Conservation (phyloP, 768 basidiomycete species). For the Collybia sp. region DNA sequence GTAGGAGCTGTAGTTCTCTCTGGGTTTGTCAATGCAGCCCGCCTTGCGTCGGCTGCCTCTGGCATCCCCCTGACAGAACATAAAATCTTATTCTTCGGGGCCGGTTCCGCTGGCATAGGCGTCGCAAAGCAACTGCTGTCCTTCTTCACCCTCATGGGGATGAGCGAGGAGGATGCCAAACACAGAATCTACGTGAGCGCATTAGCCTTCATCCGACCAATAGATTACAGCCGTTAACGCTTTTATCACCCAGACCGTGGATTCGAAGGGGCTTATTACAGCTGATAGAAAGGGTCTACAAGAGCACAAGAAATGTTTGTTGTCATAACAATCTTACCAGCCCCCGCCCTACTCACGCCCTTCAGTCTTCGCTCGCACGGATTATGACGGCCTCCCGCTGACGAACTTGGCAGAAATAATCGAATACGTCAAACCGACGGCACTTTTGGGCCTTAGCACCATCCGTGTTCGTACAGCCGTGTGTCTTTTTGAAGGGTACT, state of each 20-base stretch:
- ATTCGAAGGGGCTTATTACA: slow-evolving; percentile 74
- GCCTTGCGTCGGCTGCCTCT: slow-evolving; percentile 50
- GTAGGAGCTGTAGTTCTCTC: slow-evolving; percentile 68
- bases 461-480: slow-evolving; percentile 25
- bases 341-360: slow-evolving; percentile 37
- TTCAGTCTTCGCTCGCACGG: slow-evolving; percentile 66
- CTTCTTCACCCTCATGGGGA: slow-evolving; percentile 71
- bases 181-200: slow-evolving; percentile 58
- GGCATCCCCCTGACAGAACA: slow-evolving; percentile 62
- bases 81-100: slow-evolving; percentile 86
- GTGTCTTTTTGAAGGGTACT: background rate
- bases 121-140: slow-evolving; percentile 81
- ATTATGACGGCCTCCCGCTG: slow-evolving; percentile 61
- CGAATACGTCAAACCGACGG: slow-evolving; percentile 69
- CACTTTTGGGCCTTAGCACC: slow-evolving; percentile 72
- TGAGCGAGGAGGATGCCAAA: slow-evolving; percentile 63
- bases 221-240: slow-evolving; percentile 9
- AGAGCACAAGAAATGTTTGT: slow-evolving; percentile 69
- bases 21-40: slow-evolving; percentile 72
- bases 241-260: slow-evolving; percentile 47
- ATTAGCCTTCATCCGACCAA: background rate
- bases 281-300: slow-evolving; percentile 63
- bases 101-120: slow-evolving; percentile 85
- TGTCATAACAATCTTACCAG: background rate
- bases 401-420: slow-evolving; percentile 63